Evolutionary conservation across 2,329 filamentous ascomycete genomes (phyloP).

Genomic region (Pleomassaria siparia): DNA sequence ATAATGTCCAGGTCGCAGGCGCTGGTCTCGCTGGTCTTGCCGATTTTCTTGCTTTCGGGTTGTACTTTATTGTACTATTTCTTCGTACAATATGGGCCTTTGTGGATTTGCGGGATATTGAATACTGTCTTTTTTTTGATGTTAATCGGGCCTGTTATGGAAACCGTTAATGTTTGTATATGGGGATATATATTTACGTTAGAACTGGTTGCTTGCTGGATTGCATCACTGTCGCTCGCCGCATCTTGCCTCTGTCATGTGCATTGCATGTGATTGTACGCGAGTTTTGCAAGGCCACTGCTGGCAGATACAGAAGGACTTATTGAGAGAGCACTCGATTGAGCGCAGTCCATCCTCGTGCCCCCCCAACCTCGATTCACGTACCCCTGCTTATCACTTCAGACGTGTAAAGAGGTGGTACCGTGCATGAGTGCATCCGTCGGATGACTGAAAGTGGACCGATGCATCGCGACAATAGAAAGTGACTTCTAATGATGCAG

Average conservation of each 20-base stretch:
- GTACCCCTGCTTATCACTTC: too few species aligned
- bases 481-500: not conserved
- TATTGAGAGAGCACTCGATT: too few species aligned
- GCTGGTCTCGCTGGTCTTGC: constrained; percentile 41
- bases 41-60: constrained; percentile 41
- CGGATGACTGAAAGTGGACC: too few species aligned
- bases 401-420: too few species aligned
- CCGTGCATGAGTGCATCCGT: too few species aligned
- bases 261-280: too few species aligned
- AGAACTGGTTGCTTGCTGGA: not conserved
- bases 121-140: constrained; percentile 4
- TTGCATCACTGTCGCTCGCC: not conserved
- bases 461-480: not conserved
- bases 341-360: too few species aligned
- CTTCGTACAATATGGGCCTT: not conserved
- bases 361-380: too few species aligned
- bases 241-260: too few species aligned
- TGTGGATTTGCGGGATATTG: not conserved
- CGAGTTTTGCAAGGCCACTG: too few species aligned
- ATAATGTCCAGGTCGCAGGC: constrained; percentile 33
- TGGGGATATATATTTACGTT: not conserved
- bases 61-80: constrained; percentile 25
- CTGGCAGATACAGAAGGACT: too few species aligned
- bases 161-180: not conserved
- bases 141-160: not conserved